A percentile compares a stretch with the other conserved stretches of the same genome.
phyloP scores from a whole-genome alignment of 140 eudicot species.

The Ambrosia hybrid region DNA sequence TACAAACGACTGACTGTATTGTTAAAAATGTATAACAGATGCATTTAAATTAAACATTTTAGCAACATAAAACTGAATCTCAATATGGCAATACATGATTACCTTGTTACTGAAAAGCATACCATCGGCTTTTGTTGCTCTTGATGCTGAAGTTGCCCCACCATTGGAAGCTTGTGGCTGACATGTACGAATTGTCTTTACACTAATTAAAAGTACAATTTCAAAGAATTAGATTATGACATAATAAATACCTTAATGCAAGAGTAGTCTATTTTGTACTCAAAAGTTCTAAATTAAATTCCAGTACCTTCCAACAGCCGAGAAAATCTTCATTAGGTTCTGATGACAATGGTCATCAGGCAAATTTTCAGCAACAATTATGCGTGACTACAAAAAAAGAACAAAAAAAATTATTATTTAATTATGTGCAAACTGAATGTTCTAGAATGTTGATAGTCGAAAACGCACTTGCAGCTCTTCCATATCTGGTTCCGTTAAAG shows the following conservation, averaged over 20 bases:
- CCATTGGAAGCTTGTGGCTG: constrained; percentile 75
- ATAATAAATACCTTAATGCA: not conserved
- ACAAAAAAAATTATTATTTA: not conserved
- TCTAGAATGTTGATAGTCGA: not conserved
- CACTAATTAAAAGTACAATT: constrained; percentile 46
- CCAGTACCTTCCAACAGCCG: constrained; percentile 83
- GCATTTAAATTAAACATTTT: not conserved
- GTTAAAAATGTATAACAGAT: not conserved
- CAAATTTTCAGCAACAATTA: constrained; percentile 84
- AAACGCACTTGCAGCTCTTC: constrained; percentile 83
- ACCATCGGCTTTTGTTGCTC: constrained; percentile 64
- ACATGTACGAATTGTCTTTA: constrained; percentile 90
- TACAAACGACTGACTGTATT: not conserved
- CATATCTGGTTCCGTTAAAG: constrained; percentile 74
- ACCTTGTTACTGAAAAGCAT: constrained; percentile 75
- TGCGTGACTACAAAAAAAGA: constrained; percentile 58
- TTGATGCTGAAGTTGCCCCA: constrained; percentile 72
- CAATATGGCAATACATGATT: constrained; percentile 6
- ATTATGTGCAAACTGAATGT: not conserved
- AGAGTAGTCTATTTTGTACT: constrained; percentile 9
- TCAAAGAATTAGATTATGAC: constrained; percentile 15
- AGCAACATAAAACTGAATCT: not conserved
- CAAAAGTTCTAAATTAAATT: constrained; percentile 7
- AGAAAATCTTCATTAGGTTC: constrained; percentile 90
- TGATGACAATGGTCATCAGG: constrained; percentile 97